These are phyloP conservation scores for Chiua virens DNA, from an alignment of 768 basidiomycete species.

Conservation along the genomic window DNA sequence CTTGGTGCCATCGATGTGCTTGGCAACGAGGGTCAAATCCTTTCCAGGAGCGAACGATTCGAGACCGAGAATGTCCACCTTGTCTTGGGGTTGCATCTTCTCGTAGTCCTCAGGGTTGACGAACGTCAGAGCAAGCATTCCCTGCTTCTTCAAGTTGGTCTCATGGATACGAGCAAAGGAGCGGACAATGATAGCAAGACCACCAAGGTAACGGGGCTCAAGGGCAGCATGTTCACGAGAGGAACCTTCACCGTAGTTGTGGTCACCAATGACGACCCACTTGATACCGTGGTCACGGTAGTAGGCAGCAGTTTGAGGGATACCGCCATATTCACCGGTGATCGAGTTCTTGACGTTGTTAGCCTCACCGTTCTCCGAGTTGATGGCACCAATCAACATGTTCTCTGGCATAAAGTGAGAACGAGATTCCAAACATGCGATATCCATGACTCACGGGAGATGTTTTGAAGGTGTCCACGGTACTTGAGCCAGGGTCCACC, in stretches of 20 bases:
- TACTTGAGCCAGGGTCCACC: constrained; percentile 99
- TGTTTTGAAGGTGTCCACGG: constrained; percentile 98
- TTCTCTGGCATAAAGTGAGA: constrained; percentile 57
- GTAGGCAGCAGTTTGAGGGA: constrained; percentile 81
- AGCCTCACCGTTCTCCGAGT: constrained; percentile 91
- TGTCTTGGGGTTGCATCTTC: constrained; percentile 84
- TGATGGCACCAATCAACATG: constrained; percentile 97
- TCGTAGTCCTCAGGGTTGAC: constrained; percentile 92
- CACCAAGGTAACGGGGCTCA: constrained; percentile 93
- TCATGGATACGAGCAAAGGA: constrained; percentile 98
- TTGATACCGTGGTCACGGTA: constrained; percentile 90
- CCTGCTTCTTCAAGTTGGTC: constrained; percentile 99
- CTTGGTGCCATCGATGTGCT: constrained; percentile 78
- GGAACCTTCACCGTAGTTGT: constrained; percentile 97
- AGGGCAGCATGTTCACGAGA: constrained; percentile 98
- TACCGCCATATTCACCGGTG: constrained; percentile 81
- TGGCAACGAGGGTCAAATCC: constrained; percentile 78
- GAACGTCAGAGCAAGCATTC: constrained; percentile 96
- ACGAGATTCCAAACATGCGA: not conserved
- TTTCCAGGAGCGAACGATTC: constrained; percentile 89
- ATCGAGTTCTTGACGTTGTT: constrained; percentile 93
- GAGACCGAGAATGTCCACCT: constrained; percentile 85
- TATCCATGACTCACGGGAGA: constrained; percentile 65
- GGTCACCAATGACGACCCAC: constrained; percentile 97
- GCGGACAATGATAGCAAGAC: constrained; percentile 92